Base-by-base conservation (phyloP, 2,329 filamentous ascomycete species). In the Penicillium oxalicum region DNA sequence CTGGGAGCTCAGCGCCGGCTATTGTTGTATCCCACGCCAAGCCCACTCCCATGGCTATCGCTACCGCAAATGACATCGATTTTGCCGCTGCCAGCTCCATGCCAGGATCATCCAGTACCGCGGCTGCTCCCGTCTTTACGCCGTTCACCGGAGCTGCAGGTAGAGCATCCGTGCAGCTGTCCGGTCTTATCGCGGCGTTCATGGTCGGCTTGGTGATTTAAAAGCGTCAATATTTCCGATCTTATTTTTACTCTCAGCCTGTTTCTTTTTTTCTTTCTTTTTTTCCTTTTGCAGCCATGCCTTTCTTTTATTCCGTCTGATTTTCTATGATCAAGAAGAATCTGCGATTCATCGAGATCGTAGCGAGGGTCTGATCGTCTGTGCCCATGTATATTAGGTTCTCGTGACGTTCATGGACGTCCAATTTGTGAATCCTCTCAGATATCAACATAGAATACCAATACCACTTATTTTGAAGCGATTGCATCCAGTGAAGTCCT, bases 61-160 rank as follows among this genome's bases (percentile, higher is more conserved):
- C 53, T 9, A 44, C 48, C 4, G 29, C 29, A 7, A 32, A 11
- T 11, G 37, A 34, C 8, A 25, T 25, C 12, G 39, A 40, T 4
- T 26, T 45, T 1, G 41, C 49, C 4, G 46, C 48, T 7, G 47
- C 40, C 13, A 52, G 46, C 25, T 9, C 27, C 29, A 32, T 34
- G 29, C 27, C 40, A 12, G 44, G 44, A 24, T 27, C 26, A 9
- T 51, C 56, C 3, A 51, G 44, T 7, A 56, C 59, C 4, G 53
- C 54, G 4, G 36, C 43, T 5, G 52, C 44, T 8, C 52, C 61
- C 11, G 42, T 62, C 2, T 63, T 62, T 11, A 32, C 29, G 29
- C 29, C 29, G 29, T 32, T 32, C 48, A 65, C 61, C 3, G 59
- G 57, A 4, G 54, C 53, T 11, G 61, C 58, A 3, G 52, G 45